phyloP scores from a whole-genome alignment of 2,329 filamentous ascomycete genomes.

The Neospermospora avenae region DNA sequence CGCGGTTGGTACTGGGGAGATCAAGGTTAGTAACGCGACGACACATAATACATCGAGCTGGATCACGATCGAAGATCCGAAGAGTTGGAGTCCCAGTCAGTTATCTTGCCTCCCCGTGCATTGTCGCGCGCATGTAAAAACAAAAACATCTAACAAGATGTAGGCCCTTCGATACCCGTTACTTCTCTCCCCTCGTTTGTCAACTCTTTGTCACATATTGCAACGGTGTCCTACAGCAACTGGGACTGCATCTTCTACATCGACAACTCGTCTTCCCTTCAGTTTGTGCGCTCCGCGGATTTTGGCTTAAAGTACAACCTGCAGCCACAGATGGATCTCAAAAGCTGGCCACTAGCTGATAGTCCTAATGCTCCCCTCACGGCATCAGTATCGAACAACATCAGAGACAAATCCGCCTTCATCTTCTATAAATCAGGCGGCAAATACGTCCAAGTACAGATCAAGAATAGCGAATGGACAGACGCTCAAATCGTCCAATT shows the following conservation, averaged over 20 bases:
- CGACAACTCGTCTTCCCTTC: neutral
- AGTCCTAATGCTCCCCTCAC: neutral
- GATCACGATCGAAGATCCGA: neutral
- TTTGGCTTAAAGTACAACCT: neutral
- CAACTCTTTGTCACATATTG: neutral
- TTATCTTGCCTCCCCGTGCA: neutral
- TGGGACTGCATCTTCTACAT: constrained; percentile 6
- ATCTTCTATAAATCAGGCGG: neutral
- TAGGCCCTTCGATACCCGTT: neutral
- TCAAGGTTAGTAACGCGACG: neutral
- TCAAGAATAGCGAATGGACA: neutral
- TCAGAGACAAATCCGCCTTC: neutral
- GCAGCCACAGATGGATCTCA: neutral
- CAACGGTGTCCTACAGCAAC: neutral
- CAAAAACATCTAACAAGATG: neutral
- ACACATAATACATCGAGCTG: neutral
- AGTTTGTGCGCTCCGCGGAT: neutral
- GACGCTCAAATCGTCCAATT: neutral
- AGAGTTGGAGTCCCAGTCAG: neutral
- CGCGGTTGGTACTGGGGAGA: neutral
- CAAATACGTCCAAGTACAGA: neutral
- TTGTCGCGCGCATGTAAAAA: neutral
- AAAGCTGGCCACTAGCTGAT: neutral
- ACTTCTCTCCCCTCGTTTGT: neutral
- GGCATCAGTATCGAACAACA: neutral